Percentiles rank a stretch among this genome's conserved stretches.
phyloP scores from a whole-genome alignment of 805 yeast genomes.

The Monosporozyma aerobia region DNA sequence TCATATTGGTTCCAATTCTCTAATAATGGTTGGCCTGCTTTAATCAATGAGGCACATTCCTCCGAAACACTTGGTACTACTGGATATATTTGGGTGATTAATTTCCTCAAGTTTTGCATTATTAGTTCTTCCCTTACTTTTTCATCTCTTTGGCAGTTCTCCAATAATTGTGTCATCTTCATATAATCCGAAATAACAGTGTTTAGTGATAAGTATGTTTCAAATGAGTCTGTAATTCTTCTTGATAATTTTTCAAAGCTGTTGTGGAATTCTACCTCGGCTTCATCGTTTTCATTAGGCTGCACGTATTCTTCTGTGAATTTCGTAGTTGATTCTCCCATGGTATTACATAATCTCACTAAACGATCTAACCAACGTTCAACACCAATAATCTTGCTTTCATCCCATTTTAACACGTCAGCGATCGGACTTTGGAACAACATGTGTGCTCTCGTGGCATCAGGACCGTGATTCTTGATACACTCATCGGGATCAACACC shows the following conservation, averaged over 20 bases:
- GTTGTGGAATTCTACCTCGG: constrained; percentile 52
- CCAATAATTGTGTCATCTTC: constrained; percentile 60
- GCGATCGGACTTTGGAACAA: constrained; percentile 84
- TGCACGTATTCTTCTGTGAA: constrained; percentile 6
- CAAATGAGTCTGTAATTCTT: constrained; percentile 52
- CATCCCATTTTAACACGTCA: constrained; percentile 86
- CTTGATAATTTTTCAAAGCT: constrained; percentile 39
- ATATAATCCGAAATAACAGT: constrained; percentile 84
- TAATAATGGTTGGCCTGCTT: constrained; percentile 8
- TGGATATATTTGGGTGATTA: constrained; percentile 63
- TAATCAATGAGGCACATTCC: constrained; percentile 61
- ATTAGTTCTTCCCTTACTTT: constrained; percentile 34
- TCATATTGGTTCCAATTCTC: constrained; percentile 27
- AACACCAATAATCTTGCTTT: constrained; percentile 72
- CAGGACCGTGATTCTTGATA: constrained; percentile 75
- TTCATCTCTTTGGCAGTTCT: constrained; percentile 29
- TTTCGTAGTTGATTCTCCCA: constrained; percentile 3
- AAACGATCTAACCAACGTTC: constrained; percentile 78
- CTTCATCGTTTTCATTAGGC: constrained; percentile 24
- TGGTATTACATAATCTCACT: constrained; percentile 16
- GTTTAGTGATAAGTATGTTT: constrained; percentile 54
- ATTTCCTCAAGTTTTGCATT: constrained; percentile 40
- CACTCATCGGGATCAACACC: constrained; percentile 86
- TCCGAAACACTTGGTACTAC: constrained; percentile 76
- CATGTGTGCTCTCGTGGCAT: constrained; percentile 88